Conservation (phyloP, 2,329 filamentous ascomycete species). For the Knufia fluminis region DNA sequence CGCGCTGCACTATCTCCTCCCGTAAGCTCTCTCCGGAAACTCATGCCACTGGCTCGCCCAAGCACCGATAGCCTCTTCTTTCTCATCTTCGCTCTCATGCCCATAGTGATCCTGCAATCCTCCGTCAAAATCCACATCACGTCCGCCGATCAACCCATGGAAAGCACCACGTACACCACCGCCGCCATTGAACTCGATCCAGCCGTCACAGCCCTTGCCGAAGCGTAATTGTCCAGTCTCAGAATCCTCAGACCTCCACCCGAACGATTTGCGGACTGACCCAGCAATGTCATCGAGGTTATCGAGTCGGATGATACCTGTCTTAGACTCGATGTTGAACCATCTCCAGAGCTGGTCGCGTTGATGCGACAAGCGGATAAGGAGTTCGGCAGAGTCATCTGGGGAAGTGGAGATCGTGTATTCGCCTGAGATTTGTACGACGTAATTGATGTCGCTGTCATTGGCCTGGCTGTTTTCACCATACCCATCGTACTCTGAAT, state of each 20-base stretch:
- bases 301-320: constrained; percentile 11
- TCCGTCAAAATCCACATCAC: constrained; percentile 13
- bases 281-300: constrained; percentile 4
- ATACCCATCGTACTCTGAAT: constrained; percentile 11
- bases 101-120: constrained; percentile 6
- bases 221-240: constrained; percentile 11
- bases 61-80: neutral
- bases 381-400: neutral
- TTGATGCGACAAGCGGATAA: constrained; percentile 2
- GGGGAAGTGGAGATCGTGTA: constrained; percentile 9
- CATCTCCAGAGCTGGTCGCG: constrained; percentile 13
- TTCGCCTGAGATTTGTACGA: constrained; percentile 12
- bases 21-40: constrained; percentile 14
- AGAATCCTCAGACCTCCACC: constrained; percentile 12
- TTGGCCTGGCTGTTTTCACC: constrained; percentile 12
- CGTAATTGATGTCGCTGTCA: neutral
- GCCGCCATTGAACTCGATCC: constrained; percentile 13
- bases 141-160: constrained; percentile 10
- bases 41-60: constrained; percentile 13
- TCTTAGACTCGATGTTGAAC: constrained; percentile 9
- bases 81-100: neutral
- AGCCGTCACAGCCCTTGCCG: constrained; percentile 14
- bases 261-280: constrained; percentile 8
- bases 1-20: too few relatives aligned
- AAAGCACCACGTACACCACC: constrained; percentile 12